phyloP scores from a whole-genome alignment of 1,139 yeast species.

The Lodderomyces pseudojiufengensis region DNA sequence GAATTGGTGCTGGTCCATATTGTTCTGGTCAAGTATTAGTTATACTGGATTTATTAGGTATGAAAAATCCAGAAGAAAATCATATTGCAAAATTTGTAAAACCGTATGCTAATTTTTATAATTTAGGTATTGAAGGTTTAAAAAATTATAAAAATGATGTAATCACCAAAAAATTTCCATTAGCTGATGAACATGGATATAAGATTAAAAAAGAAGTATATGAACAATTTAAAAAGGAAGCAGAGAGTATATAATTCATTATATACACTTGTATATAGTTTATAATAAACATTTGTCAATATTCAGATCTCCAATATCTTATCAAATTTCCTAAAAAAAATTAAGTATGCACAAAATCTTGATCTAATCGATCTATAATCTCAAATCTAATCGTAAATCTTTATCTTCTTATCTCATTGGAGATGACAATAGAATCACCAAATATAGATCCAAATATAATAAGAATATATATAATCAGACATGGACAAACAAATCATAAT shows the following conservation, averaged over 20 bases:
- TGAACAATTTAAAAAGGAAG: constrained; percentile 36
- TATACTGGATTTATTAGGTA: constrained; percentile 77
- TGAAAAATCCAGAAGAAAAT: constrained; percentile 51
- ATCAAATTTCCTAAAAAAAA: no score
- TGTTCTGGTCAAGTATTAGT: constrained; percentile 92
- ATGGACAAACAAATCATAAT: constrained; percentile 79
- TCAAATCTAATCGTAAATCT: neutral
- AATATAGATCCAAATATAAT: constrained; percentile 38
- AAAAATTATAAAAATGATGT: constrained; percentile 59
- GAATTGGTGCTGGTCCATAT: constrained; percentile 89
- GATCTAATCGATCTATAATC: neutral
- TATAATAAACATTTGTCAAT: no score
- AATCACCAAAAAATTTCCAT: constrained; percentile 53
- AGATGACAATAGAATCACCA: constrained; percentile 27
- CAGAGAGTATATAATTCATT: constrained; percentile 6
- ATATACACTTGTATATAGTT: constrained; percentile 2
- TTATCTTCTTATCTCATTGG: constrained; percentile 1
- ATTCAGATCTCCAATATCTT: no score
- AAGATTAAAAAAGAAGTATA: constrained; percentile 65
- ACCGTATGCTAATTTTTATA: constrained; percentile 53
- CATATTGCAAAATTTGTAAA: constrained; percentile 72
- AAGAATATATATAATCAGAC: constrained; percentile 64
- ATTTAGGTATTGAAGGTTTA: constrained; percentile 51
- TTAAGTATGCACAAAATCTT: neutral
- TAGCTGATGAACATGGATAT: constrained; percentile 60